Evolutionary conservation across 306 rosid genomes (phyloP), one percentile per base, ranked within the genome.

Genomic region (Vicia villosa): DNA sequence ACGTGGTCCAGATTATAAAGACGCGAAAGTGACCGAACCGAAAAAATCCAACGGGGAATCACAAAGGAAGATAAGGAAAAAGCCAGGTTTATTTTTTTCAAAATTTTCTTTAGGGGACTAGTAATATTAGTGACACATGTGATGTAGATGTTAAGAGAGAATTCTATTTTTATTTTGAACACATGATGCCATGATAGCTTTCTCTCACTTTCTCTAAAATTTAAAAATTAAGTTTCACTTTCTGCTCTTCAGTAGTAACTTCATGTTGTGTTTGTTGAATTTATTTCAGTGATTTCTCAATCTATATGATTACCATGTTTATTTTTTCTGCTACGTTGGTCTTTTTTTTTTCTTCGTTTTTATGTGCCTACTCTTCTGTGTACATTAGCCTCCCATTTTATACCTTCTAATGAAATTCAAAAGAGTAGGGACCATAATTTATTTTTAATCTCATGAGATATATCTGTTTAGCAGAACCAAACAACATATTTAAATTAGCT

Each of bases 81-180:
- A 63, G 30, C 63, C 80, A 82, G 96, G 96, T 87, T 69, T 65
- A 42, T 58, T 52, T 38, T 51, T 67, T 32, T 54, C 30, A 16
- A 28, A 26, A 24, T 40, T 36, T 68, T 46, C 46, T 10, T 41
- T 57, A 37, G 63, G 19, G 28, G 43, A 62, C 14, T 32, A 30
- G 51, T 55, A 16, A 47, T 55, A 16, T 47, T 49, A 36, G 46
- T 17, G 45, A 32, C 24, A 69, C 10, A 15, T 51, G 5, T 69
- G 56, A n/a, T 56, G 30, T 41, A 21, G n/a, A 51, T 56, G 62
- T 26, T 56, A 56, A 14, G 10, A 24, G 62, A 26, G 30, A 56
- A 56, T 14, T 2, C 61, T 24, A 14, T 12, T 55, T 55, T 55
- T 55, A 24, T 54, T 54, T 22, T 54, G 36, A 54, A 22, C 5